Percentiles rank a stretch among this genome's conserved stretches.
phyloP scores from a whole-genome alignment of 2,329 filamentous ascomycete genomes.

The Fusarium sacchari region DNA sequence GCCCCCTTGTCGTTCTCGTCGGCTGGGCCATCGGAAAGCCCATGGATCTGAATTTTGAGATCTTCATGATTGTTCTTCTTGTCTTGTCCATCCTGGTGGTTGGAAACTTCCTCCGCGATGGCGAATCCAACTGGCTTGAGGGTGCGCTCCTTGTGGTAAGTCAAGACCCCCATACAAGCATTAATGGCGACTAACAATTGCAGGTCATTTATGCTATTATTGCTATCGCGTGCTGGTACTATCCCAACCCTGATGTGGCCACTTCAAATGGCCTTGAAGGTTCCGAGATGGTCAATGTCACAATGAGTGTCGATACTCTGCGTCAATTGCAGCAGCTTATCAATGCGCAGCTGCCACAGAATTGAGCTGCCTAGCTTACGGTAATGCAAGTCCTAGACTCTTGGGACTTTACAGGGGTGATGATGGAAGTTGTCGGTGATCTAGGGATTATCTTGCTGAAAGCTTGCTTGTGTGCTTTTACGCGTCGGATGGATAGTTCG shows the following conservation, averaged over 20 bases:
- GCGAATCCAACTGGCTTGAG: slow-evolving; percentile 81
- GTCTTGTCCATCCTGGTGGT: slow-evolving; percentile 80
- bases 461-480: accelerated
- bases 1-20: slow-evolving; percentile 75
- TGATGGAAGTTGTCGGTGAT: neutral
- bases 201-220: slow-evolving; percentile 56
- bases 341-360: slow-evolving; percentile 15
- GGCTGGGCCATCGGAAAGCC: slow-evolving; percentile 73
- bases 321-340: slow-evolving; percentile 44
- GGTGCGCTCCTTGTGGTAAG: slow-evolving; percentile 73
- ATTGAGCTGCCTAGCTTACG: neutral
- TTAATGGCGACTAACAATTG: neutral
- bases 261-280: slow-evolving; percentile 47
- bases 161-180: accelerated
- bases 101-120: slow-evolving; percentile 78
- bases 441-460: accelerated
- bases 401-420: accelerated
- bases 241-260: slow-evolving; percentile 54
- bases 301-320: slow-evolving; percentile 45
- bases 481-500: accelerated
- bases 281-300: slow-evolving; percentile 42
- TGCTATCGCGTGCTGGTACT: slow-evolving; percentile 57
- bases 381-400: accelerated
- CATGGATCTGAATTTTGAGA: slow-evolving; percentile 78
- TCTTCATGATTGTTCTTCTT: slow-evolving; percentile 78